phyloP scores from a whole-genome alignment of 805 yeast genomes.

The Candida oleophila region DNA sequence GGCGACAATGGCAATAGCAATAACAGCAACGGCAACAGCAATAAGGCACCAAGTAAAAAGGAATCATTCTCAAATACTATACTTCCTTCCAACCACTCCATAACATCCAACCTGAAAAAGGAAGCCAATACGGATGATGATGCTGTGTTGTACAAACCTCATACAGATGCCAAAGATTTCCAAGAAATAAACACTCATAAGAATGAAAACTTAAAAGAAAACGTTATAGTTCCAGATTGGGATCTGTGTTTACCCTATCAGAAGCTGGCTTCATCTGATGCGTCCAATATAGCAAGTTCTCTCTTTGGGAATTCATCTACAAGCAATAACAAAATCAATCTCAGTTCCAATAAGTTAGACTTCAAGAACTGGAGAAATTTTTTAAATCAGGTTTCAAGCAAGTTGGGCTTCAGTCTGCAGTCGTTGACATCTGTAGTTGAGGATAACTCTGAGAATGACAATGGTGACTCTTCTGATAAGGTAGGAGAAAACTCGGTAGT shows the following conservation, averaged over 20 bases:
- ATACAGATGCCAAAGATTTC: constrained; percentile 38
- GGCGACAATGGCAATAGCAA: constrained; percentile 10
- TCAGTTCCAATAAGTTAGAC: constrained; percentile 22
- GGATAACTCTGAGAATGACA: constrained; percentile 4
- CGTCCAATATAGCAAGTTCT: constrained; percentile 16
- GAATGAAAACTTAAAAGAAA: constrained; percentile 41
- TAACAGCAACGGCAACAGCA: constrained; percentile 6
- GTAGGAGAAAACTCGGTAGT: constrained; percentile 14
- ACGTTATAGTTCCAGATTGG: constrained; percentile 44
- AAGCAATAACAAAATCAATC: constrained; percentile 15
- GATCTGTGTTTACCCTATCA: constrained; percentile 33
- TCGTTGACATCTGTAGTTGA: constrained; percentile 26
- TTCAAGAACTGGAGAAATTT: constrained; percentile 35
- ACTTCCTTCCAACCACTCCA: constrained; percentile 28
- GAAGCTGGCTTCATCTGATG: constrained; percentile 12
- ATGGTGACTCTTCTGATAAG: constrained; percentile 2
- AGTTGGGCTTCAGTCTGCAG: constrained; percentile 34
- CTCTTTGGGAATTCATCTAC: constrained; percentile 27
- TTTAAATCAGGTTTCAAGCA: constrained; percentile 31
- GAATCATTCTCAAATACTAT: constrained; percentile 26
- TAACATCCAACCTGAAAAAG: constrained; percentile 12
- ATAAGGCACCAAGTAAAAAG: constrained; percentile 1
- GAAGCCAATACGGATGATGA: constrained; percentile 25
- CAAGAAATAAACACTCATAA: constrained; percentile 43
- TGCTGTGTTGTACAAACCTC: constrained; percentile 46